phyloP scores from a whole-genome alignment of 345 rosid species.

The Aquilaria sinensis region DNA sequence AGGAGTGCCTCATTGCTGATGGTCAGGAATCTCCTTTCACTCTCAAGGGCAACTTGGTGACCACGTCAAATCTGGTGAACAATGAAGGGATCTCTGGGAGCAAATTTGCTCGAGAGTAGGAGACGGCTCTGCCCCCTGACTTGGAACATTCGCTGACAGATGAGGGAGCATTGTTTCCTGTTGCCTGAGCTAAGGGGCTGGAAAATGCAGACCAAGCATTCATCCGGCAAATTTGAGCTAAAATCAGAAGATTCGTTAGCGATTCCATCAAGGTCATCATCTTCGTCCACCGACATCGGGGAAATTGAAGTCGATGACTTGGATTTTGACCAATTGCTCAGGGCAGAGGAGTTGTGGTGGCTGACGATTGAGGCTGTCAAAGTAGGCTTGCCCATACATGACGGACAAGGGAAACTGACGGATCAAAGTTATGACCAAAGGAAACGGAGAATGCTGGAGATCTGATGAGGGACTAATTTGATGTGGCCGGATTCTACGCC shows the following conservation, averaged over 20 bases:
- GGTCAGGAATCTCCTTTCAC: slow-evolving; percentile 46
- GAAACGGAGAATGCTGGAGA: too few species aligned
- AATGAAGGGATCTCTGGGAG: slow-evolving; percentile 24
- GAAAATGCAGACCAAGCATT: slow-evolving; percentile 45
- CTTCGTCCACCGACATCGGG: slow-evolving; percentile 29
- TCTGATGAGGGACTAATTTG: too few species aligned
- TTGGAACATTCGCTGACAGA: slow-evolving; percentile 40
- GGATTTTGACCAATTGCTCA: slow-evolving; percentile 26
- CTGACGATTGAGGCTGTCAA: slow-evolving; percentile 44
- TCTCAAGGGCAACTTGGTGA: slow-evolving; percentile 51
- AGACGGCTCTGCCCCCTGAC: slow-evolving; percentile 68
- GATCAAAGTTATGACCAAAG: neutral
- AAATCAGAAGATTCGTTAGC: slow-evolving; percentile 21
- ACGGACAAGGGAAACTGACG: slow-evolving; percentile 2
- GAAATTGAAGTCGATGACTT: slow-evolving; percentile 13
- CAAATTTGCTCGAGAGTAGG: slow-evolving; percentile 47
- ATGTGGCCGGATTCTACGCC: too few species aligned
- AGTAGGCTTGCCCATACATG: slow-evolving; percentile 72
- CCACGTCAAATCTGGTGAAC: slow-evolving; percentile 51
- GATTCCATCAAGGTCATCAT: slow-evolving; percentile 4
- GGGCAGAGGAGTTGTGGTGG: slow-evolving; percentile 30
- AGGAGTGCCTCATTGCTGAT: slow-evolving; percentile 45
- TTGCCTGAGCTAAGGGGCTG: slow-evolving; percentile 42
- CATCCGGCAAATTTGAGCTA: slow-evolving; percentile 49
- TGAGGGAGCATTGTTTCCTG: slow-evolving; percentile 43